Evolutionary conservation across 371 early-diverging fungal genomes (phyloP).

Genomic region (Mucor saturninus): DNA sequence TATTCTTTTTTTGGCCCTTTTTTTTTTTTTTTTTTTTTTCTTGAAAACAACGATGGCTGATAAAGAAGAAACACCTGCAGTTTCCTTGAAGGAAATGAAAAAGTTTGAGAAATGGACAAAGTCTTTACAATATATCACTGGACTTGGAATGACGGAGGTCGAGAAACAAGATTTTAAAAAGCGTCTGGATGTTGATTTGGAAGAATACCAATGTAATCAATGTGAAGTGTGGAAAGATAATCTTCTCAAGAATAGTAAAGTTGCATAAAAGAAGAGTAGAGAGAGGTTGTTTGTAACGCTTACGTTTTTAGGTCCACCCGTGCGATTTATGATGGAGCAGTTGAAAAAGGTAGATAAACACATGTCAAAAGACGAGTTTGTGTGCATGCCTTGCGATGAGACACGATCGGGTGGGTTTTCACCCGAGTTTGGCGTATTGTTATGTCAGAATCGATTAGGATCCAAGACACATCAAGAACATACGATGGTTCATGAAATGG

Average conservation of each 20-base stretch:
- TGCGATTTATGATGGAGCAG: constrained; percentile 83
- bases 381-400: constrained; percentile 82
- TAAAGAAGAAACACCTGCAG: constrained; percentile 8
- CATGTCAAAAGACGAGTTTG: constrained; percentile 63
- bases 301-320: constrained; percentile 69
- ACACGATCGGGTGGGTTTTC: constrained; percentile 84
- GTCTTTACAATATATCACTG: constrained; percentile 61
- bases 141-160: constrained; percentile 61
- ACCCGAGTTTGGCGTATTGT: constrained; percentile 76
- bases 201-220: constrained; percentile 57
- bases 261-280: background rate
- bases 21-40: no score
- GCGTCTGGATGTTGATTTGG: constrained; percentile 51
- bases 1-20: no score
- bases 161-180: constrained; percentile 43
- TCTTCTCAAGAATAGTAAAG: constrained; percentile 70
- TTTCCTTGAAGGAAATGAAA: constrained; percentile 42
- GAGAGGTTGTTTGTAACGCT: background rate
- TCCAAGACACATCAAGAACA: constrained; percentile 81
- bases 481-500: constrained; percentile 94
- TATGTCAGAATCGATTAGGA: constrained; percentile 84
- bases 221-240: constrained; percentile 80
- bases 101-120: constrained; percentile 64
- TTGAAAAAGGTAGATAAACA: constrained; percentile 73
- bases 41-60: constrained; percentile 1